Evolutionary conservation across 495 filamentous ascomycete species (phyloP), one percentile per base, ranked within the genome.

Genomic region (Trichoderma reesei): DNA sequence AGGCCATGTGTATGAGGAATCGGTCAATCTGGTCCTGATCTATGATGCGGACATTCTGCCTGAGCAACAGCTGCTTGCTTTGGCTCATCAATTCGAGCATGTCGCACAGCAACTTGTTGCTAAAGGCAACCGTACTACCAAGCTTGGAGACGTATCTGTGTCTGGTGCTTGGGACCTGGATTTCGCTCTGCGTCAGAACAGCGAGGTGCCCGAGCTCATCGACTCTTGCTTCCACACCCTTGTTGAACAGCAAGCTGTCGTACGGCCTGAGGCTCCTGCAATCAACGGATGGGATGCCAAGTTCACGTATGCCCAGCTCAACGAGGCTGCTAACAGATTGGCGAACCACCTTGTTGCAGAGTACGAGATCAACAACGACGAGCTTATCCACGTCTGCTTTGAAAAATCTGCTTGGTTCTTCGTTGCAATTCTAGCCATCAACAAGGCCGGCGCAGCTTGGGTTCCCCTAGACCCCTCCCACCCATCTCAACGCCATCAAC

Each of bases 401-500:
- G 77, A 83, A 42, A 88, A 87, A 60, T 85, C 82, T 5, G 71
- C 78, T 13, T 63, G 61, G 61, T 79, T 78, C 2, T 68, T 85
- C 20, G 75, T 87, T 9, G 74, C 83, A 0, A 78, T 82, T 69
- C 63, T 87, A 3, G 82, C 81, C 3, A 76, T 88, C n/a, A 71
- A 82, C 4, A 83, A 82, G 66, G 80, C 85, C 5, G 86, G 86
- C 10, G 83, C 78, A 10, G 83, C 78, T 0, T 83, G 83, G 64
- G 78, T 84, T 0, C 80, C 79, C 0, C 68, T 89, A 13, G 85
- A 88, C 67, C 78, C 81, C 7, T 72, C 75, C 0, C 78, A 85
- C 59, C 85, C 85, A 1, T 68, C 76, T 41, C 71, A 73, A 31
- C 77, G 85, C 10, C 69, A 85, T 7, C 68, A 74, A 36, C 38